phyloP scores from a whole-genome alignment of 208 protist genomes.

The Trichomonas vaginalis region DNA sequence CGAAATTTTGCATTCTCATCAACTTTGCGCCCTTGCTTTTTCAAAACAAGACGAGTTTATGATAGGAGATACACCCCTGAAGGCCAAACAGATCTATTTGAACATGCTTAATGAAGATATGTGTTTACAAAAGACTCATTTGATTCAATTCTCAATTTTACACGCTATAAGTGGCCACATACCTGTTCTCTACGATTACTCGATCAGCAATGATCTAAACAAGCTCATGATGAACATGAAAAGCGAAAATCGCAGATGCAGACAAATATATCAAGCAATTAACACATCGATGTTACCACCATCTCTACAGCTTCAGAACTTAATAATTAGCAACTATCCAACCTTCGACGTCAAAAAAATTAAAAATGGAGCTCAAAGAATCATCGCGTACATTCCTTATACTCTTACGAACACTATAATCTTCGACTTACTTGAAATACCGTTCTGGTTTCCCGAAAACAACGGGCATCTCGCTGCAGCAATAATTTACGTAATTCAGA shows the following conservation, averaged over 20 bases:
- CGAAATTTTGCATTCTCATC: not conserved
- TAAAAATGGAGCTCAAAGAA: not conserved
- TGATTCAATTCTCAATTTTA: not conserved
- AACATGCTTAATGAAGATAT: not conserved
- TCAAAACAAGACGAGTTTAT: not conserved
- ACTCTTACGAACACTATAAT: not conserved
- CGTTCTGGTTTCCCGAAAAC: not conserved
- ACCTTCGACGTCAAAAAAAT: not conserved
- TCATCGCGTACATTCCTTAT: not conserved
- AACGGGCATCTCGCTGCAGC: not conserved
- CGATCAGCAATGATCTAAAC: not conserved
- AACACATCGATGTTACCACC: not conserved
- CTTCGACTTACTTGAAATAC: not conserved
- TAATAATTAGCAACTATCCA: not conserved
- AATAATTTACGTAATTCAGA: not conserved
- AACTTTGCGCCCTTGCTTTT: not conserved
- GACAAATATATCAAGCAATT: not conserved
- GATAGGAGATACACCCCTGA: not conserved
- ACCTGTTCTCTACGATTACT: not conserved
- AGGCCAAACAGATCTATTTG: not conserved
- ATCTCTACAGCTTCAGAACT: not conserved
- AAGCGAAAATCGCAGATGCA: not conserved
- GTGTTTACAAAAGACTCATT: not conserved
- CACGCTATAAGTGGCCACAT: not conserved
- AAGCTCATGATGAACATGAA: not conserved